Evolutionary conservation across 306 rosid genomes (phyloP).

Genomic region (Vigna trinervia): DNA sequence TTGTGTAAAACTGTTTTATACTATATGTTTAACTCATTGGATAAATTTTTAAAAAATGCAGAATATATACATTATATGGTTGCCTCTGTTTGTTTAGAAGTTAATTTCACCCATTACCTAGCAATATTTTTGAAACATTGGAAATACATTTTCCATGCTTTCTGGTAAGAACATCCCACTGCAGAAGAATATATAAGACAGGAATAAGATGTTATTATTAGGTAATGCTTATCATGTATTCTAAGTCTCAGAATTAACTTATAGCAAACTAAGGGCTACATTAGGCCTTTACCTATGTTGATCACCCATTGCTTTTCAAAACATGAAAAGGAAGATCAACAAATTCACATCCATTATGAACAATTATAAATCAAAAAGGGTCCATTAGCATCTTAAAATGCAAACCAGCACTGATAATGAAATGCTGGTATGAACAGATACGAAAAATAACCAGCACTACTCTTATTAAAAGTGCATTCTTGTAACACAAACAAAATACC

Average conservation of each 20-base stretch:
- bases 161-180: constrained; percentile 94
- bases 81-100: no score
- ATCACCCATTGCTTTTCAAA: constrained; percentile 10
- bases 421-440: not conserved
- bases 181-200: constrained; percentile 40
- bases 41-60: no score
- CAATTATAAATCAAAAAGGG: not conserved
- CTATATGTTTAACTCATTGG: no score
- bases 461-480: constrained; percentile 16
- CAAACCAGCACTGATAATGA: not conserved
- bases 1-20: no score
- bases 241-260: constrained; percentile 25
- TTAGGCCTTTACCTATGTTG: constrained; percentile 56
- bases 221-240: not conserved
- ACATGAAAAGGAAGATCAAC: constrained; percentile 13
- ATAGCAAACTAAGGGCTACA: constrained; percentile 23
- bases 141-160: constrained; percentile 84
- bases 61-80: no score
- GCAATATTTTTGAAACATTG: constrained; percentile 85
- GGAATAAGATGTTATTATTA: constrained; percentile 41
- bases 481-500: constrained; percentile 7
- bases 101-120: constrained; percentile 53
- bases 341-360: constrained; percentile 15
- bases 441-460: not conserved
- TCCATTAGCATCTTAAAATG: not conserved